Percentiles rank a stretch among this genome's conserved stretches.
phyloP scores from a whole-genome alignment of 345 rosid species.

The Ricinus communis region DNA sequence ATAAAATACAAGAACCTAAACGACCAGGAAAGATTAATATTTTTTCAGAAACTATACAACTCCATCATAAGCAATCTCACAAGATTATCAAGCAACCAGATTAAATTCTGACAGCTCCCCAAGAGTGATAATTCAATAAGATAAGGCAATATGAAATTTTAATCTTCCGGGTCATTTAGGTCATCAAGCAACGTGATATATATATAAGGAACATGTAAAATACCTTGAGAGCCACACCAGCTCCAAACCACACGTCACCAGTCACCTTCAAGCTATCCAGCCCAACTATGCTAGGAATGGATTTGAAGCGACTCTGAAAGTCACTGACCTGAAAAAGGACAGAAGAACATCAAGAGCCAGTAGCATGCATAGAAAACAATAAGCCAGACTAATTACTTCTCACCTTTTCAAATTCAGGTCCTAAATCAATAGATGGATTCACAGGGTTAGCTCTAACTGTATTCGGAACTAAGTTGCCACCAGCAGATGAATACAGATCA shows the following conservation, averaged over 20 bases:
- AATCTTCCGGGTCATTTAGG: too few species aligned
- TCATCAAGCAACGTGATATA: background rate
- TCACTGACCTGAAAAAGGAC: slow-evolving; percentile 38
- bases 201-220: background rate
- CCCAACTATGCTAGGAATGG: slow-evolving; percentile 54
- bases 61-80: background rate
- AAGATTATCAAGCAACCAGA: background rate
- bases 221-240: slow-evolving; percentile 58
- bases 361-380: background rate
- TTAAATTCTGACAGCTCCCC: background rate
- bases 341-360: slow-evolving; percentile 3
- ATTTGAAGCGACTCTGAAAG: slow-evolving; percentile 48
- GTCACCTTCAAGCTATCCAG: slow-evolving; percentile 55
- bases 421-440: slow-evolving; percentile 47
- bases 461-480: slow-evolving; percentile 43
- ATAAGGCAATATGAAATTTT: background rate
- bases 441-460: slow-evolving; percentile 37
- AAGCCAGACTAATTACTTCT: background rate
- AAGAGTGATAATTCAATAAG: background rate
- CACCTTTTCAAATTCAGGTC: slow-evolving; percentile 64
- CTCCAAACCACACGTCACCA: slow-evolving; percentile 73
- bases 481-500: slow-evolving; percentile 40
- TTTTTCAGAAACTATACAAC: background rate
- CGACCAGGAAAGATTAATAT: background rate
- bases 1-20: too few species aligned